These are phyloP conservation scores for Talaromyces sp. DNA, from an alignment of 2,329 filamentous ascomycete species.

Conservation along the genomic window DNA sequence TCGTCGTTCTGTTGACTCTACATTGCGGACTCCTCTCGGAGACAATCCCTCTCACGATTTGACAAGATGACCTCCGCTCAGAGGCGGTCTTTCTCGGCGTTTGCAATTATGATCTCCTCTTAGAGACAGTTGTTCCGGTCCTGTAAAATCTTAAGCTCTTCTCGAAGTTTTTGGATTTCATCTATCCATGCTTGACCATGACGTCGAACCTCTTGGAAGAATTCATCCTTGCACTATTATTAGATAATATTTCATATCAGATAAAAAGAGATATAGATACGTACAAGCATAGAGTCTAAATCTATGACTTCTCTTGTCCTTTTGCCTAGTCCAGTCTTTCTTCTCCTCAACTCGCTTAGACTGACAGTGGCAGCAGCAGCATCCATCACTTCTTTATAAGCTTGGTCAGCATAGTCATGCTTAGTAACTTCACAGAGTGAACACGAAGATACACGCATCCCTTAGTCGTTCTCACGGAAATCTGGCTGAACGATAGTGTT, in stretches of 20 bases:
- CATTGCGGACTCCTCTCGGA: background rate
- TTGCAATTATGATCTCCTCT: background rate
- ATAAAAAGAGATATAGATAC: background rate
- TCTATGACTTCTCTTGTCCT: background rate
- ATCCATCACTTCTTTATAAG: background rate
- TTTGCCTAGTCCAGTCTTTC: background rate
- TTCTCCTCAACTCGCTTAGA: background rate
- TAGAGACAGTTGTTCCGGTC: background rate
- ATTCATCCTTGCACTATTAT: background rate
- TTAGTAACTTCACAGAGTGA: conserved; percentile 6
- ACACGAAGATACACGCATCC: background rate
- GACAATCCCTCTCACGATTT: background rate
- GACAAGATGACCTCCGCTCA: background rate
- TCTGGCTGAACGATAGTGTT: background rate
- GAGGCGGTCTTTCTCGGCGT: background rate
- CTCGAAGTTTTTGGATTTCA: conserved; percentile 7
- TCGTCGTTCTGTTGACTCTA: background rate
- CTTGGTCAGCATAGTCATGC: conserved; percentile 4
- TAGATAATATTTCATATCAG: background rate
- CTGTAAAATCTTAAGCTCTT: background rate
- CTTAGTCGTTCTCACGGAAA: background rate
- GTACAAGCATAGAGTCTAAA: background rate
- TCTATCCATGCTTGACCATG: background rate
- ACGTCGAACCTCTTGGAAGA: background rate
- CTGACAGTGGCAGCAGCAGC: background rate